Conservation (phyloP, 495 filamentous ascomycete species). For the Penicillium roqueforti region DNA sequence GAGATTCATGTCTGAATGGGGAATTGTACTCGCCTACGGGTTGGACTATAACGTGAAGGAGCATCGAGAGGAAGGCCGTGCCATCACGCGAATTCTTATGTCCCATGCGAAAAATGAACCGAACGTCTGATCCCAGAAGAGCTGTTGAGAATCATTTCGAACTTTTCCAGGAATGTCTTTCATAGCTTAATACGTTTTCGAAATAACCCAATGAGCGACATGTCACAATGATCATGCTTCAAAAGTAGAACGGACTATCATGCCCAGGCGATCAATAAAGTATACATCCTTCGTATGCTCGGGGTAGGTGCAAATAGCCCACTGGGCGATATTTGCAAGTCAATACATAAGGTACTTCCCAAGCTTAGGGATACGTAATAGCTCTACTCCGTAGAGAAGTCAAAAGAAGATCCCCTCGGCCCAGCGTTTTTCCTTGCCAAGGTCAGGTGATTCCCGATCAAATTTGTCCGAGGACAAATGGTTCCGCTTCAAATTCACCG, state of each 20-base stretch:
- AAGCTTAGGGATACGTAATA: too few species aligned
- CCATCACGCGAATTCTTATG: background rate
- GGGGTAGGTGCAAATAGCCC: too few species aligned
- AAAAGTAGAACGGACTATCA: too few species aligned
- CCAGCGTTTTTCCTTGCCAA: constrained; percentile 22
- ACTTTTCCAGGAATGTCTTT: too few species aligned
- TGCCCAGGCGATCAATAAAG: too few species aligned
- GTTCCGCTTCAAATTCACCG: constrained; percentile 5
- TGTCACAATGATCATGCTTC: background rate
- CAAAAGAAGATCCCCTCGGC: constrained; percentile 10
- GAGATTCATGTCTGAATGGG: background rate
- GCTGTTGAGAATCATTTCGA: too few species aligned
- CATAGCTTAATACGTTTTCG: background rate
- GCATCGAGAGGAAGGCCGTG: background rate
- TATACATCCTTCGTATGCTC: too few species aligned
- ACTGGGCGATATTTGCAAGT: too few species aligned
- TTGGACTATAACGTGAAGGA: background rate
- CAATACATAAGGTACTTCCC: too few species aligned
- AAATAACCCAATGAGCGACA: background rate
- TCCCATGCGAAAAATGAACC: background rate
- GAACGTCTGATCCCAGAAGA: background rate
- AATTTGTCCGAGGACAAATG: constrained; percentile 23
- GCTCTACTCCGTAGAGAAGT: background rate
- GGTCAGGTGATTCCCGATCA: constrained; percentile 26
- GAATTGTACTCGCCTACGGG: background rate